These are phyloP conservation scores for Hypoxylon sp. DNA, from an alignment of 2,329 filamentous ascomycete genomes.

Conservation along the genomic window DNA sequence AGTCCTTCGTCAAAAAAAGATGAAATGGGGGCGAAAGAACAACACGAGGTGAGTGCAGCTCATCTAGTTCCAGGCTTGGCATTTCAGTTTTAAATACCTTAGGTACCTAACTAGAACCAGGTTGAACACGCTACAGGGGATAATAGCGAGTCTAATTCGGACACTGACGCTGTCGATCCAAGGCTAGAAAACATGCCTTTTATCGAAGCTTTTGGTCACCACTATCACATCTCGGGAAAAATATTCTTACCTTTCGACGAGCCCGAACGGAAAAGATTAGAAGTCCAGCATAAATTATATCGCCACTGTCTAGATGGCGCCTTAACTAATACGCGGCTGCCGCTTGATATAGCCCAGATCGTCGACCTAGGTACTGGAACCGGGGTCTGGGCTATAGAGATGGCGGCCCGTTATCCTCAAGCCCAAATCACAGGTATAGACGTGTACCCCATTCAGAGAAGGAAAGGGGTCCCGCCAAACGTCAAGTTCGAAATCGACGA, in stretches of 20 bases:
- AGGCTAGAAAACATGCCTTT: conserved; percentile 35
- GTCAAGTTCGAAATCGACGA: conserved; percentile 71
- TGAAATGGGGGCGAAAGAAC: conserved; percentile 21
- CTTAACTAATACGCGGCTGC: conserved; percentile 50
- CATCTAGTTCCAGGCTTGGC: not conserved
- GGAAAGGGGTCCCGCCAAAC: conserved; percentile 67
- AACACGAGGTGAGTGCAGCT: conserved; percentile 33
- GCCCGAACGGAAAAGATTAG: conserved; percentile 48
- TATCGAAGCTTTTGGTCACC: conserved; percentile 50
- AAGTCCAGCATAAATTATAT: conserved; percentile 47
- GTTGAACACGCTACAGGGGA: conserved; percentile 26
- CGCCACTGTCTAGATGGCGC: conserved; percentile 50
- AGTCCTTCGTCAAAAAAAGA: conserved; percentile 29
- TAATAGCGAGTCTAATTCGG: conserved; percentile 30
- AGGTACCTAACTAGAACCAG: conserved; percentile 28
- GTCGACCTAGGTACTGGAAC: conserved; percentile 60
- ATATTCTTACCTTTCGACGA: conserved; percentile 52
- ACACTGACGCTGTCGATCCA: conserved; percentile 30
- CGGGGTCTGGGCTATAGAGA: conserved; percentile 60
- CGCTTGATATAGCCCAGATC: conserved; percentile 50
- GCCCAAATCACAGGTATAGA: conserved; percentile 59
- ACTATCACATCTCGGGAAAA: conserved; percentile 49
- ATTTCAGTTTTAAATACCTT: conserved; percentile 20
- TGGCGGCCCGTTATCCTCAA: conserved; percentile 57
- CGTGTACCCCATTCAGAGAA: conserved; percentile 57